Evolutionary conservation across 352 stramenopile species (phyloP).

Genomic region (Phytopythium sindhum): DNA sequence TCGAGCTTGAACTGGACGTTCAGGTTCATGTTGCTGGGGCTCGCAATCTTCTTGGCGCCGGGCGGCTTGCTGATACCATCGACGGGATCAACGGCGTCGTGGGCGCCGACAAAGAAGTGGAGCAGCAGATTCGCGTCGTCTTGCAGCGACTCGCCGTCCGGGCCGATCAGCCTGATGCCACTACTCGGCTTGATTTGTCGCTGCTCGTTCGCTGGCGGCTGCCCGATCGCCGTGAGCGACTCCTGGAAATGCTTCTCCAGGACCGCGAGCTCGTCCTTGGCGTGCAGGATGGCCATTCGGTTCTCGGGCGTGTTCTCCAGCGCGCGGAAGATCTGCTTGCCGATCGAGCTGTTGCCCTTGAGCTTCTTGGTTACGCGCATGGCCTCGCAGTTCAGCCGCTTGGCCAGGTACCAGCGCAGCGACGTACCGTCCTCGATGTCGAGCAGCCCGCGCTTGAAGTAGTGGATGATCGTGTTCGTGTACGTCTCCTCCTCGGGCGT

Average conservation of each 20-base stretch:
- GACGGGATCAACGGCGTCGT: conserved; percentile 34
- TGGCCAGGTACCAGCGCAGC: conserved; percentile 81
- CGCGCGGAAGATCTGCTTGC: conserved; percentile 85
- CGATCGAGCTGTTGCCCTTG: conserved; percentile 86
- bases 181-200: background rate
- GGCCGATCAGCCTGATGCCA: background rate
- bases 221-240: conserved; percentile 43
- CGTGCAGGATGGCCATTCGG: conserved; percentile 43
- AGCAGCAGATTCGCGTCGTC: conserved; percentile 75
- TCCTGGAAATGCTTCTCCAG: conserved; percentile 71
- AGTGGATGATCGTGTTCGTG: conserved; percentile 85
- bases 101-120: conserved; percentile 68
- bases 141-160: conserved; percentile 3
- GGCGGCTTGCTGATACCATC: conserved; percentile 6
- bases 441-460: conserved; percentile 76
- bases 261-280: conserved; percentile 49
- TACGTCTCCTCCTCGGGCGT: conserved; percentile 79
- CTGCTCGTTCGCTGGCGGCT: background rate
- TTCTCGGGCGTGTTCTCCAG: conserved; percentile 66
- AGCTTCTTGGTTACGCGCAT: conserved; percentile 90
- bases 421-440: conserved; percentile 82
- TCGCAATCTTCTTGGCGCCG: background rate
- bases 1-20: conserved; percentile 36
- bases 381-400: conserved; percentile 82
- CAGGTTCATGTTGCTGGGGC: conserved; percentile 19